A percentile compares a stretch with the other conserved stretches of the same genome.
Evolutionary conservation across 768 basidiomycete genomes (phyloP).

Genomic region (Auriscalpium microsporum): DNA sequence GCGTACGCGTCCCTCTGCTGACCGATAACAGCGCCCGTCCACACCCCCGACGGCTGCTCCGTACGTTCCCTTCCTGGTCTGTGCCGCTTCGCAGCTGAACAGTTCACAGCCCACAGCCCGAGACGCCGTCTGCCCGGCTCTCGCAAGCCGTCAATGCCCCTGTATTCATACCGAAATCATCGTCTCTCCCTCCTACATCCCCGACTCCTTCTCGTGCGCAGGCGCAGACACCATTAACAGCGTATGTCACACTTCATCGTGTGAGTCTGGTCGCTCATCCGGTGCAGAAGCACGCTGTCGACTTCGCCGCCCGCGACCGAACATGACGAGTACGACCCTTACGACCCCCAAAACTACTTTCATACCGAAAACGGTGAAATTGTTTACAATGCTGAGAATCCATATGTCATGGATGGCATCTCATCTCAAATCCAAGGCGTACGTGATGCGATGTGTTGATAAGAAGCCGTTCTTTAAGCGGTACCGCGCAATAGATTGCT

Average conservation of each 20-base stretch:
- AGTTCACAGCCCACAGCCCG: constrained; percentile 8
- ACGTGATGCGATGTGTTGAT: constrained; percentile 5
- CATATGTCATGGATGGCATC: constrained; percentile 20
- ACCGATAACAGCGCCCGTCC: constrained; percentile 7
- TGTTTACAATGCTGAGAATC: neutral
- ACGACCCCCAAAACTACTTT: constrained; percentile 21
- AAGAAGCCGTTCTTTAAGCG: constrained; percentile 11
- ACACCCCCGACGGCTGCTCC: constrained; percentile 9
- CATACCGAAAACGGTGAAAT: constrained; percentile 16
- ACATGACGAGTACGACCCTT: constrained; percentile 23
- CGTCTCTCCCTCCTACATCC: constrained; percentile 22
- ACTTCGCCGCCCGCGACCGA: constrained; percentile 15
- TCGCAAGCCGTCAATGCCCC: constrained; percentile 76
- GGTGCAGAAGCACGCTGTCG: constrained; percentile 7
- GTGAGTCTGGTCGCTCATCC: neutral
- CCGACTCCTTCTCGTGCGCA: constrained; percentile 14
- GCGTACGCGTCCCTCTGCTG: neutral
- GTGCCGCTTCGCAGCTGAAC: neutral
- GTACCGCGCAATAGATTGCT: constrained; percentile 12
- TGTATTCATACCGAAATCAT: constrained; percentile 70
- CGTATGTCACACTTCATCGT: constrained; percentile 7
- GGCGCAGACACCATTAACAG: constrained; percentile 11
- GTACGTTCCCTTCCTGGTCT: constrained; percentile 8
- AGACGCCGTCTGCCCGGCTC: constrained; percentile 26
- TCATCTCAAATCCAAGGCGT: constrained; percentile 28